phyloP scores from a whole-genome alignment of 257 asterid species.

The Echium plantagineum region DNA sequence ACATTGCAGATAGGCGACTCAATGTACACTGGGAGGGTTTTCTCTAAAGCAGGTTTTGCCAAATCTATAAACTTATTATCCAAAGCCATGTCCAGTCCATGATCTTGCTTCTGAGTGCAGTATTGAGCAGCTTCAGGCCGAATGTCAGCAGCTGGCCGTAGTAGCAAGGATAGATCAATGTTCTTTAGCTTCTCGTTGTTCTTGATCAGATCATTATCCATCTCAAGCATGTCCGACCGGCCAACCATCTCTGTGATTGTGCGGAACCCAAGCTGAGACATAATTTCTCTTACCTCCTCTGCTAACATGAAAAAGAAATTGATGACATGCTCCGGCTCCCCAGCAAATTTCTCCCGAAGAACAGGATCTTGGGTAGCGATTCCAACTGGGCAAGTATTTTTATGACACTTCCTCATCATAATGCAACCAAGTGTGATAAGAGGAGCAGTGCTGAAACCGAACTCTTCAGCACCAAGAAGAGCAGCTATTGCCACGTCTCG shows the following conservation, averaged over 20 bases:
- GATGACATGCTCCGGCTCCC: slow-evolving; percentile 95
- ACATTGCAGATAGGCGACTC: slow-evolving; percentile 80
- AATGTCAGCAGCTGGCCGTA: slow-evolving; percentile 93
- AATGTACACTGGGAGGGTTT: slow-evolving; percentile 67
- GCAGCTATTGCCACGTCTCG: slow-evolving; percentile 96
- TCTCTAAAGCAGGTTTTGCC: slow-evolving; percentile 73
- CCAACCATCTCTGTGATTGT: slow-evolving; percentile 88
- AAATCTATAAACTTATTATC: slow-evolving; percentile 65
- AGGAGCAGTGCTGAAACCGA: slow-evolving; percentile 98
- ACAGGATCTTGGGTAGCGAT: slow-evolving; percentile 99
- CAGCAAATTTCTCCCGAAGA: slow-evolving; percentile 88
- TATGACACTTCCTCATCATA: slow-evolving; percentile 99
- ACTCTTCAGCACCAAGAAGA: slow-evolving; percentile 99
- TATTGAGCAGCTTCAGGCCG: slow-evolving; percentile 96
- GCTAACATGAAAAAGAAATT: slow-evolving; percentile 98
- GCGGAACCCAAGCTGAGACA: slow-evolving; percentile 86
- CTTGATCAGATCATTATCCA: slow-evolving; percentile 57
- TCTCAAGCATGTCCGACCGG: slow-evolving; percentile 89
- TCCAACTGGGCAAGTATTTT: slow-evolving; percentile 98
- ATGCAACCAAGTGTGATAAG: slow-evolving; percentile 95
- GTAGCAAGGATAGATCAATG: slow-evolving; percentile 80
- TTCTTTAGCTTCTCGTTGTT: slow-evolving; percentile 76
- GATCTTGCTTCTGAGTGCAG: slow-evolving; percentile 96
- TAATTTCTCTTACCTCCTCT: slow-evolving; percentile 87
- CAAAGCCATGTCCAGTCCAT: slow-evolving; percentile 88